Conservation (phyloP, 805 yeast species). For the Blastobotrys parvus region DNA sequence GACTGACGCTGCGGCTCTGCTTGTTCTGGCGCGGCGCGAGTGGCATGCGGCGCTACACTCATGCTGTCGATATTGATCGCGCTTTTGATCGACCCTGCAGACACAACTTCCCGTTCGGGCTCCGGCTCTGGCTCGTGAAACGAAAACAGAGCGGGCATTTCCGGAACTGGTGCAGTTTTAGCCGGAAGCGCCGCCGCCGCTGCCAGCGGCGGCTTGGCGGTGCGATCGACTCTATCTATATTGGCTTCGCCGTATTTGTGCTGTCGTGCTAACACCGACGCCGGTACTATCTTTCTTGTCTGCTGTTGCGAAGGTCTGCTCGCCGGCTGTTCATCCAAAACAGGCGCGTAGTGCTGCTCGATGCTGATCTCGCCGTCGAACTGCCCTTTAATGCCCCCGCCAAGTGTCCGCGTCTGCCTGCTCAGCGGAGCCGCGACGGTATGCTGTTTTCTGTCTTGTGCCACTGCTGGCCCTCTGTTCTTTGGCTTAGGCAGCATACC, state of each 20-base stretch:
- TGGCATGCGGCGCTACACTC: background rate
- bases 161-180: background rate
- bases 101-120: background rate
- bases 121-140: too few species aligned
- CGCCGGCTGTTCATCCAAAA: background rate
- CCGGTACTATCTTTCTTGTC: conserved; percentile 12
- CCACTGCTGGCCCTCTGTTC: conserved; percentile 4
- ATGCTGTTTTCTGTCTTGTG: background rate
- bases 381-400: conserved; percentile 13
- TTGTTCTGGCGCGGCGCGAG: background rate
- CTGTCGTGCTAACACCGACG: conserved; percentile 15
- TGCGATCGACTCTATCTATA: background rate
- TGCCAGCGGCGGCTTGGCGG: background rate
- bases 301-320: background rate
- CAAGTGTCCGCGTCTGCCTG: conserved; percentile 9
- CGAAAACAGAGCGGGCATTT: conserved; percentile 2
- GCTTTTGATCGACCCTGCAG: background rate
- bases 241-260: conserved; percentile 14
- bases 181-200: background rate
- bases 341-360: background rate
- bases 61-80: background rate
- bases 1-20: background rate
- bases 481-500: conserved; percentile 12
- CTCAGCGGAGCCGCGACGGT: conserved; percentile 9
- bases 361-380: conserved; percentile 17